Base-by-base conservation (phyloP, 495 filamentous ascomycete species). In the Podospora sp. region DNA sequence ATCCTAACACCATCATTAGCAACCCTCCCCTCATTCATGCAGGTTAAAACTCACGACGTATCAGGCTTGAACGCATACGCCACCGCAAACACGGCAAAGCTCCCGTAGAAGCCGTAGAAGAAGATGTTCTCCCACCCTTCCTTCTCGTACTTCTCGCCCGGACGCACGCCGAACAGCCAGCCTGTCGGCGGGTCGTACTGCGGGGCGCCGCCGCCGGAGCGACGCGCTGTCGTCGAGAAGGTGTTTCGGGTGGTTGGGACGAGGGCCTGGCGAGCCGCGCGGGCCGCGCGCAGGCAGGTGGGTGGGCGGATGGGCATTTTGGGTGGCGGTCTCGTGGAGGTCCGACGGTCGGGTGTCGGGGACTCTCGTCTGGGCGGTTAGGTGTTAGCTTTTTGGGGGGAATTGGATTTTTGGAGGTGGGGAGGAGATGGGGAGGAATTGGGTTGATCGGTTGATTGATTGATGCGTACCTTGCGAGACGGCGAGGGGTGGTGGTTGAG, bases 11-110 rank as follows among this genome's bases (percentile, higher is more conserved):
- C 29, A 67, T n/a, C 20, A 22, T 73, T 67, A 77, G 70, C 62
- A 50, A 29, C 22, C 20, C 59, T n/a, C 26, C 21, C 33, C 67
- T 49, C 66, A n/a, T n/a, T 26, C 40, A 9, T 27, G 16, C 22
- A 16, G 52, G 57, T 27, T 21, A 2, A 71, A 51, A 92, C 94
- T 80, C 85, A 99, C 95, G 92, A 96, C 60, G 94, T 98, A 84
- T 99, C 95, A 25, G 95, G 95, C 88, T 99, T 99, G 76, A 92
- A 98, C 60, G 92, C 91, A 84, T 97, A 97, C 71, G 88, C 93
- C 36, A 98, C 84, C 63, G 85, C 87, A 36, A 88, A 90, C 52
- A 92, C 81, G 16, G 84, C 77, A 65, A 97, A 76, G 72, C 89
- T 90, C n/a, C 93, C 95, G 79, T 87, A 92, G 77, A 97, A 96